Base-by-base conservation (phyloP, 345 rosid species). In the Citrus unshiu region DNA sequence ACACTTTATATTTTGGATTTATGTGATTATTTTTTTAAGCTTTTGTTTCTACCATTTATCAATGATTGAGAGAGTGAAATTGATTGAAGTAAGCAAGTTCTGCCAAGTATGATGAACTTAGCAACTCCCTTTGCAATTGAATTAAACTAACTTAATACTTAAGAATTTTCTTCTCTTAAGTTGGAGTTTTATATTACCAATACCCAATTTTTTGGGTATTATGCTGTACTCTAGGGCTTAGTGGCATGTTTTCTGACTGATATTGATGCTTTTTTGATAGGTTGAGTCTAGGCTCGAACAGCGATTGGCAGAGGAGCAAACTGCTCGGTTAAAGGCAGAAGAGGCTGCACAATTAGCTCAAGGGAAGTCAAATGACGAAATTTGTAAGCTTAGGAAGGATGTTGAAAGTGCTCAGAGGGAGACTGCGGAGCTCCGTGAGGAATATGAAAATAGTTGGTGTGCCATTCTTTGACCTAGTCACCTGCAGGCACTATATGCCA, bases 281-380 rank as follows among this genome's bases (percentile, higher is more conserved):
- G 93, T 93, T 60, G 98, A 93, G 87, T 80, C 82, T 35, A 88
- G 87, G 83, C 89, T 95, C 25, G 97, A 95, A 80, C 92, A 77
- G 73, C 90, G 90, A 79, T 65, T 95, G 68, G 91, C 91, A 3
- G 95, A 88, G 78, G 99, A 95, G 83, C 94, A 92, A 79, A 94
- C 93, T 4, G 97, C 95, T 12, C 83, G 97, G 75, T 83, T 88
- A 66, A 88, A 77, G 78, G 91, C 97, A 12, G 95, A 95, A 72
- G 86, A 88, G 90, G 81, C 39, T 34, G 92, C 91, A 2, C 88
- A 80, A 1, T 34, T 76, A 58, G 94, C 84, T 74, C 95, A 93
- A 80, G 81, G 68, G 82, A 87, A 84, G 78, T 91, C 98, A 3
- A 85, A 86, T 25, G 95, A 92, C 61, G 96, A 92, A 83, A 93